phyloP scores from a whole-genome alignment of 805 yeast genomes.

The Metschnikowia hibisci region DNA sequence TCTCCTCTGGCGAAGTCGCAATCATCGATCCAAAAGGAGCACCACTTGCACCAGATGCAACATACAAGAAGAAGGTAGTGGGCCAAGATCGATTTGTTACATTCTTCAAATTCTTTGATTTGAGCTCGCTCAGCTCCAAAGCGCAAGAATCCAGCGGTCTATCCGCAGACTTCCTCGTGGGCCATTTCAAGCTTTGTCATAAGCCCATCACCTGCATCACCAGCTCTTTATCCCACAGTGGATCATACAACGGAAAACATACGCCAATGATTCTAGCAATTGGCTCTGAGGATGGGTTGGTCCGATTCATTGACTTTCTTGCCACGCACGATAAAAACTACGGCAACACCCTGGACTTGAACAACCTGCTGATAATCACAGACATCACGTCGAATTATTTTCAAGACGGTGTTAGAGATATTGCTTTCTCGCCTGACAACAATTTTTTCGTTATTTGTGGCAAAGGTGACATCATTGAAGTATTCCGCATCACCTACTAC shows the following conservation, averaged over 20 bases:
- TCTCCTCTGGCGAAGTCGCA: conserved; percentile 16
- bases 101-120: conserved; percentile 34
- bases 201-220: conserved; percentile 51
- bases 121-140: conserved; percentile 25
- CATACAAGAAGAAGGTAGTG: conserved; percentile 17
- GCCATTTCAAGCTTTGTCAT: conserved; percentile 60
- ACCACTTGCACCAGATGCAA: conserved; percentile 2
- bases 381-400: conserved; percentile 64
- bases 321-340: conserved; percentile 27
- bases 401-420: conserved; percentile 54
- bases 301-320: conserved; percentile 52
- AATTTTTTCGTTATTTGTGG: conserved; percentile 45
- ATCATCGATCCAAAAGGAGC: conserved; percentile 16
- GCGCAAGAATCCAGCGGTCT: neutral
- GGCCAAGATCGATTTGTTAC: conserved; percentile 31
- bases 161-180: conserved; percentile 28
- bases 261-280: conserved; percentile 47
- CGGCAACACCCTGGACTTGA: conserved; percentile 22
- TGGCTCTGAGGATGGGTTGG: conserved; percentile 64
- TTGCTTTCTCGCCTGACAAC: conserved; percentile 46
- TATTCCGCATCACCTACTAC: conserved; percentile 39
- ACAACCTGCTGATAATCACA: conserved; percentile 27
- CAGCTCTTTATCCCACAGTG: conserved; percentile 26
- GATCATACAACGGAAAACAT: conserved; percentile 12
- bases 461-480: conserved; percentile 51